Base-by-base conservation (phyloP, 2,329 filamentous ascomycete genomes). In the Cercospora zeina region DNA sequence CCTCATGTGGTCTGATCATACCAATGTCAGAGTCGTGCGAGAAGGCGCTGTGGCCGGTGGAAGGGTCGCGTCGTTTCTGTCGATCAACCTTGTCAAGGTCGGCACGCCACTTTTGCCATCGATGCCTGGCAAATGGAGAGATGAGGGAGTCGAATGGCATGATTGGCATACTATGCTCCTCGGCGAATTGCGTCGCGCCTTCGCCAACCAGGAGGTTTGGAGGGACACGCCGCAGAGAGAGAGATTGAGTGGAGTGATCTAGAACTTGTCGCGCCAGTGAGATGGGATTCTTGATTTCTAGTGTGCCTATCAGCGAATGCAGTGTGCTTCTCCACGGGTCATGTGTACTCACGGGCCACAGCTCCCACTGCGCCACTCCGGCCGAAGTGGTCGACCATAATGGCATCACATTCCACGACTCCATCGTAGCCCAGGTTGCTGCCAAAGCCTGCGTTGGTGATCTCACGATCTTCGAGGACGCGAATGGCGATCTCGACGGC, bases 391-490 rank as follows among this genome's bases (percentile, higher is more conserved):
- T 99, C 93, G 42, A 99, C 89, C 58, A 99, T 85, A 0, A 91
- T 93, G 59, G 95, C 95, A 79, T 99, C 95, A 69, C 93, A 96
- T 75, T 99, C 95, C 11, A 97, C 95, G 1, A 87, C 85, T 1
- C 95, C 95, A 69, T 97, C 89, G 65, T 96, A 90, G 49, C 91
- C 88, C 24, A 99, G 80, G 71, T 99, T 99, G 77, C 95, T 99
- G 51, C 96, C 95, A 74, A 90, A 97, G 0, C 95, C 95, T 37
- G 93, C 90, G 75, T 99, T 99, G 36, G 96, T 99, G 68, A 99
- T 96, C 71, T 97, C 92, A 61, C 89, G 88, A 74, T 99, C 91
- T 42, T 99, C 95, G 16, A 99, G 85, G 19, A 91, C 82, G 68
- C 89, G 90, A 70, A 99, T 87, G 31, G 95, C 91, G 55, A 89